phyloP scores from a whole-genome alignment of 2,329 filamentous ascomycete genomes.

The Penicillium sclerotiorum region DNA sequence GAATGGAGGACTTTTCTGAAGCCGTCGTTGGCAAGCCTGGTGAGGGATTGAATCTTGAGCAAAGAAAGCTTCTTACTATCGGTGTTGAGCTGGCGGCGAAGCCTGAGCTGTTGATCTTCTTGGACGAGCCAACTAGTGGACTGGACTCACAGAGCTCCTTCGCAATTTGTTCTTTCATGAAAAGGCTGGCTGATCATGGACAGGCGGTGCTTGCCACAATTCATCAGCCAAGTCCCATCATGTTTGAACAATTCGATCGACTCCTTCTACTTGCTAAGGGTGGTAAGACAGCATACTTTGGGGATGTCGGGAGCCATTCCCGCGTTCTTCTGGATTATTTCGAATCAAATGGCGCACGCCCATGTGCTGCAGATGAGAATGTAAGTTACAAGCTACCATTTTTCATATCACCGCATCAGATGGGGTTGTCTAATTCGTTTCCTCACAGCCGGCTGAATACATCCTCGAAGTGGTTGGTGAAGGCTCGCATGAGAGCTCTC shows the following conservation, averaged over 20 bases:
- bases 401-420: too few relatives aligned
- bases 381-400: too few relatives aligned
- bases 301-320: constrained; percentile 66
- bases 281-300: constrained; percentile 65
- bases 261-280: constrained; percentile 67
- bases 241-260: constrained; percentile 69
- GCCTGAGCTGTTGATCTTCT: constrained; percentile 65
- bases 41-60: constrained; percentile 59
- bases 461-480: constrained; percentile 68
- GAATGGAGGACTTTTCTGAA: constrained; percentile 63
- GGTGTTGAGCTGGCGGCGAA: constrained; percentile 69
- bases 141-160: constrained; percentile 67
- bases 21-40: constrained; percentile 57
- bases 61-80: constrained; percentile 69
- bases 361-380: constrained; percentile 50
- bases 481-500: constrained; percentile 57
- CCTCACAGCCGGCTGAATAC: constrained; percentile 57
- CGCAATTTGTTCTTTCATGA: constrained; percentile 64
- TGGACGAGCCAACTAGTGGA: constrained; percentile 68
- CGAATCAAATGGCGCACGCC: constrained; percentile 53
- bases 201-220: constrained; percentile 71
- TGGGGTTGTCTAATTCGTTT: too few relatives aligned
- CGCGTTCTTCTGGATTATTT: constrained; percentile 57
- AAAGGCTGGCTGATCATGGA: constrained; percentile 63
- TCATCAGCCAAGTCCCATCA: constrained; percentile 66